Conservation (phyloP, 129 eudicot genomes). For the Chrysanthemum makinoi region DNA sequence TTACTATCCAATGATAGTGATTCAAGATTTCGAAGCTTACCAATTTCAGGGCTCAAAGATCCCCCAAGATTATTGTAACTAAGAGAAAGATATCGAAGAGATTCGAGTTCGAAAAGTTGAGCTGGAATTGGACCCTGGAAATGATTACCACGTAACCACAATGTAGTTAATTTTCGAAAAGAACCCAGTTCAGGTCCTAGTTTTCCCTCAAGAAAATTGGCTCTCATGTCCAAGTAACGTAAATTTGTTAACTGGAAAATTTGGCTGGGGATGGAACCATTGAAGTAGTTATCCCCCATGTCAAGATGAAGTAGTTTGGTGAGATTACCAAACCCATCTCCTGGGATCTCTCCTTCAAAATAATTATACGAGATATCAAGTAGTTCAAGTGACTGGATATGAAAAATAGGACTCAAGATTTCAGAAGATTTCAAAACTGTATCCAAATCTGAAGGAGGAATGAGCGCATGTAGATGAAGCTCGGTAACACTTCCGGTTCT, state of each 20-base stretch:
- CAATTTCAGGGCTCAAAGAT: background rate
- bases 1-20: conserved; percentile 11
- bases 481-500: conserved; percentile 12
- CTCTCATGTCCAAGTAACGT: background rate
- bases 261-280: conserved; percentile 28
- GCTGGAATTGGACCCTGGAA: background rate
- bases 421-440: background rate
- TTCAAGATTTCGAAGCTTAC: conserved; percentile 17
- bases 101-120: background rate
- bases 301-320: conserved; percentile 39
- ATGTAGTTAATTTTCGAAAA: background rate
- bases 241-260: conserved; percentile 29
- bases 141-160: background rate
- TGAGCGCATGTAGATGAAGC: conserved; percentile 15
- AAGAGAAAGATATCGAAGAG: background rate
- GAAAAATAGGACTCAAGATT: background rate
- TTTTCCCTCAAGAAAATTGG: background rate
- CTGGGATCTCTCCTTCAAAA: conserved; percentile 20
- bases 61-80: background rate
- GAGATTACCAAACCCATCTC: conserved; percentile 36
- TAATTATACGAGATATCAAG: background rate
- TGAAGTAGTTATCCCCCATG: conserved; percentile 17
- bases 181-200: conserved; percentile 1
- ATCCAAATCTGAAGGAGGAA: background rate
- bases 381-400: no score